Conservation (phyloP, 2,329 filamentous ascomycete genomes). For the Coleophoma cylindrospora region DNA sequence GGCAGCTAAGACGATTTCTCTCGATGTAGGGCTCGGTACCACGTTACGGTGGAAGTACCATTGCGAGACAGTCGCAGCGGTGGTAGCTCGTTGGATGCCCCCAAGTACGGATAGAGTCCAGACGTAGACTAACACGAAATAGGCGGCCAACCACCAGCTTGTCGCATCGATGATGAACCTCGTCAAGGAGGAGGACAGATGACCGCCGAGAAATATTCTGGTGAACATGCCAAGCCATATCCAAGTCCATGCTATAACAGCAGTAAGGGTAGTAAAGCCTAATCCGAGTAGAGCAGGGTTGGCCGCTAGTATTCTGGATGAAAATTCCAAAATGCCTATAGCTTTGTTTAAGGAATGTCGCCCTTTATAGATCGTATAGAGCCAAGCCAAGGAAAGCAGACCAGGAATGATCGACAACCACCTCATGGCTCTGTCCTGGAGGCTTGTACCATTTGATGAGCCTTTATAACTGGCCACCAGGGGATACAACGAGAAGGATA, state of each 20-base stretch:
- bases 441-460: constrained; percentile 62
- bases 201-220: constrained; percentile 87
- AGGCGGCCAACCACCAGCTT: constrained; percentile 92
- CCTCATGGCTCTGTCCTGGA: constrained; percentile 89
- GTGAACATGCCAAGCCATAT: constrained; percentile 96
- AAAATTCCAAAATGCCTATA: constrained; percentile 86
- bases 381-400: constrained; percentile 69
- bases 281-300: constrained; percentile 79
- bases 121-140: constrained; percentile 89
- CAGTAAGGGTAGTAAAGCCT: constrained; percentile 71
- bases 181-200: constrained; percentile 58
- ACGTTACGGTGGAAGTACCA: constrained; percentile 98
- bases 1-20: constrained; percentile 78
- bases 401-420: constrained; percentile 78
- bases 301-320: constrained; percentile 78
- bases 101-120: constrained; percentile 89
- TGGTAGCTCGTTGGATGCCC: constrained; percentile 84
- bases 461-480: constrained; percentile 87
- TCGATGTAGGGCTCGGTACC: constrained; percentile 69
- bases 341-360: constrained; percentile 78
- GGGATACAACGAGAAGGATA: constrained; percentile 88
- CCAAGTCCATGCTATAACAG: constrained; percentile 90
- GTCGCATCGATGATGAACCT: constrained; percentile 78
- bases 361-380: constrained; percentile 76
- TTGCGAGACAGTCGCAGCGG: constrained; percentile 91